Evolutionary conservation across 1,284 basidiomycete species (phyloP).

Genomic region (Salmacisia buchloeana): DNA sequence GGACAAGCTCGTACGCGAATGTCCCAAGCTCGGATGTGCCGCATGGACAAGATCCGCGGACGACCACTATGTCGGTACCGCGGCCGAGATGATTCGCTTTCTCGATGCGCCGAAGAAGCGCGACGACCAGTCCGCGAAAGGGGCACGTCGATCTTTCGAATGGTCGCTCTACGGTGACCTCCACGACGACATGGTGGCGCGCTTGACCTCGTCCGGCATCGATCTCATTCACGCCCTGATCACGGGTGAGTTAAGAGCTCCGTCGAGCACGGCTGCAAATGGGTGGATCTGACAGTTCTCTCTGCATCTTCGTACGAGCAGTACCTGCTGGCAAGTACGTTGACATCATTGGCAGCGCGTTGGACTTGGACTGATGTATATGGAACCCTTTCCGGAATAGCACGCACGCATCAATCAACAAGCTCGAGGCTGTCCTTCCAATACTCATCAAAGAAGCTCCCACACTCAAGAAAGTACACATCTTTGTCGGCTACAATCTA

Average conservation of each 20-base stretch:
- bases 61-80: neutral
- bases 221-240: neutral
- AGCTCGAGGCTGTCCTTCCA: neutral
- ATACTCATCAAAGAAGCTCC: neutral
- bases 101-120: neutral
- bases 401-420: neutral
- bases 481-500: slow-evolving; percentile 2
- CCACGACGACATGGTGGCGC: neutral
- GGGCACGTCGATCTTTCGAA: neutral
- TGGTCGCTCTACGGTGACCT: slow-evolving; percentile 3
- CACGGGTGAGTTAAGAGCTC: neutral
- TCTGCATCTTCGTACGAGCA: neutral
- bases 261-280: neutral
- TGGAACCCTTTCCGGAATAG: too few species aligned
- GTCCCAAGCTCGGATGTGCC: neutral
- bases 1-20: neutral
- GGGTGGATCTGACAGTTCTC: neutral
- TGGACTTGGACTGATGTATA: too few species aligned
- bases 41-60: neutral
- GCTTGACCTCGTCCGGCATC: neutral
- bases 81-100: neutral
- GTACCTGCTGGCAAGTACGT: neutral
- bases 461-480: neutral
- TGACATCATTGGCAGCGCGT: too few species aligned
- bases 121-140: neutral